Conservation (phyloP, 257 asterid genomes). For the Przewalskia tangutica region DNA sequence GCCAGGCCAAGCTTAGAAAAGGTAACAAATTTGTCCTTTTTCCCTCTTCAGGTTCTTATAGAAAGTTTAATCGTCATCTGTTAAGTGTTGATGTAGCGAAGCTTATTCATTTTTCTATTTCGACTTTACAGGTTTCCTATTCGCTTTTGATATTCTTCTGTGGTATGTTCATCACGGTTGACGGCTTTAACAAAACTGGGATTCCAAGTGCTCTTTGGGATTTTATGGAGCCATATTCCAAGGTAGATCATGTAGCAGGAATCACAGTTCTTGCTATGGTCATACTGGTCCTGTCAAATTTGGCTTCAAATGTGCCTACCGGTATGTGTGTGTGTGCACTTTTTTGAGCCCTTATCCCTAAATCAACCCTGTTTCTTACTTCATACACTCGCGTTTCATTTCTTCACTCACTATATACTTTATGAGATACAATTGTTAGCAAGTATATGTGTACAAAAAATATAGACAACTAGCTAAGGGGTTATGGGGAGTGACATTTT, state of each 20-base stretch:
- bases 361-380: neutral
- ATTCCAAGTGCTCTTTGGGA: conserved; percentile 86
- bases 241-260: conserved; percentile 50
- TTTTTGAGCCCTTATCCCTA: neutral
- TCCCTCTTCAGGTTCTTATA: neutral
- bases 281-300: conserved; percentile 66
- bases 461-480: neutral
- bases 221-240: conserved; percentile 71
- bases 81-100: neutral
- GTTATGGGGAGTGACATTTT: neutral
- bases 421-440: neutral
- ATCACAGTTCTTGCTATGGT: conserved; percentile 56
- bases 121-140: conserved; percentile 67
- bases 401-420: neutral
- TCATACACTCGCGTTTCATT: neutral
- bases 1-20: conserved; percentile 72
- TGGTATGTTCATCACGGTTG: conserved; percentile 84
- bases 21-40: conserved; percentile 21
- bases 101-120: neutral
- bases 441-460: neutral
- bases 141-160: conserved; percentile 88
- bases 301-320: conserved; percentile 94
- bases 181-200: conserved; percentile 80
- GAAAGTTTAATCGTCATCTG: neutral
- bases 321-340: conserved; percentile 26